Conservation (phyloP, 2,329 filamentous ascomycete genomes). For the Fusarium tuaranense region DNA sequence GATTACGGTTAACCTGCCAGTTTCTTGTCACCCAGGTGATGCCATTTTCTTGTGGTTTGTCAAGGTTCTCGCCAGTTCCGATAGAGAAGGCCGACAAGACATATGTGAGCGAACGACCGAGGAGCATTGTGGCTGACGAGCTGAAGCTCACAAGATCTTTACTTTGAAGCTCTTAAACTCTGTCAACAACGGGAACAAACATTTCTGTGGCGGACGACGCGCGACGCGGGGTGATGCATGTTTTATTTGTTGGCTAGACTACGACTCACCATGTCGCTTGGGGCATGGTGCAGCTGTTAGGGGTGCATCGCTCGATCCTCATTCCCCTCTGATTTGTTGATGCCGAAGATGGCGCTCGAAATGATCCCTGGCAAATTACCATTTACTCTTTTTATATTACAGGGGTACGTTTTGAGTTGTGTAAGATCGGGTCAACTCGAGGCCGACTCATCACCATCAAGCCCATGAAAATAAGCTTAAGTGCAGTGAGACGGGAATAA, state of each 20-base stretch:
- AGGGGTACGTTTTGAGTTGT: not conserved
- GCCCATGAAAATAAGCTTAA: not conserved
- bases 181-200: not conserved
- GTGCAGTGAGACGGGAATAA: not conserved
- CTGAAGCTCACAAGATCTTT: no score
- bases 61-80: not conserved
- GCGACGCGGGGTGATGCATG: not conserved
- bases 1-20: not conserved
- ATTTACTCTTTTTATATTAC: not conserved
- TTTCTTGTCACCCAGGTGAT: slow-evolving; percentile 1
- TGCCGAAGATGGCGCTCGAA: not conserved
- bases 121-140: not conserved
- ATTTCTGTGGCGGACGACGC: no score
- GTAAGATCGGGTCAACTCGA: not conserved
- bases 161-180: no score
- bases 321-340: not conserved
- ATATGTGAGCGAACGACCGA: not conserved
- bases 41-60: not conserved
- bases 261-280: not conserved
- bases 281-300: not conserved
- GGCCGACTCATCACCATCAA: not conserved
- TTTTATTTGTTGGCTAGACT: not conserved
- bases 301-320: not conserved
- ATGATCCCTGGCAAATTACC: not conserved
- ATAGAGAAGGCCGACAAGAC: not conserved